These are phyloP conservation scores for Musa beccarii DNA, from an alignment of 176 grass and related monocot genomes.

Conservation along the genomic window DNA sequence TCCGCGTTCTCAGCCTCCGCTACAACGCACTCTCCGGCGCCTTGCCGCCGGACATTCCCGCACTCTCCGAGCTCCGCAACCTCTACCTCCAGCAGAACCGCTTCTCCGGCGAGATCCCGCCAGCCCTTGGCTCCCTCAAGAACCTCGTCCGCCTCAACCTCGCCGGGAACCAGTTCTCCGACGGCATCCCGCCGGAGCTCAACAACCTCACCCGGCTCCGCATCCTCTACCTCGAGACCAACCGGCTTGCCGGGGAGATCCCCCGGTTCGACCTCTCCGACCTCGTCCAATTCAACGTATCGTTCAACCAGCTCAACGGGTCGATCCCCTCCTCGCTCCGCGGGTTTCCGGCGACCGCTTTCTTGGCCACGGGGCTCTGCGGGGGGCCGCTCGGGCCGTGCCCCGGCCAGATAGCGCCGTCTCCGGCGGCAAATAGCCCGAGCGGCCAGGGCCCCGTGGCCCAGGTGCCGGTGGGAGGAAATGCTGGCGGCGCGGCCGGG, in stretches of 20 bases:
- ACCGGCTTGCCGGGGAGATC: conserved; percentile 41
- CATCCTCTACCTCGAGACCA: conserved; percentile 41
- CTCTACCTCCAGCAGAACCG: conserved; percentile 50
- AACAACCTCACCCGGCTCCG: conserved; percentile 35
- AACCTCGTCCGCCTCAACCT: conserved; percentile 36
- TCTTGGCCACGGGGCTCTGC: conserved; percentile 44
- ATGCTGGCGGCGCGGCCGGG: conserved; percentile 1
- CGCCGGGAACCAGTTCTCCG: conserved; percentile 33
- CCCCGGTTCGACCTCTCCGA: conserved; percentile 25
- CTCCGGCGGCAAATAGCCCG: conserved; percentile 24
- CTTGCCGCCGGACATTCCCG: conserved; percentile 33
- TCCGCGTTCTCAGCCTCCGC: conserved; percentile 52
- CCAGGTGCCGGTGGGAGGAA: background rate
- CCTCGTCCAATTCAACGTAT: conserved; percentile 50
- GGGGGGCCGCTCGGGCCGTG: conserved; percentile 44
- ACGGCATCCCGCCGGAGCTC: conserved; percentile 25
- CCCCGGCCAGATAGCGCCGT: conserved; percentile 34
- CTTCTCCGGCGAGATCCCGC: conserved; percentile 41
- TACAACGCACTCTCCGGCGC: conserved; percentile 37
- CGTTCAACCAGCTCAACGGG: conserved; percentile 48
- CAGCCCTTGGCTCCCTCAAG: conserved; percentile 20
- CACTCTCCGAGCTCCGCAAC: conserved; percentile 24
- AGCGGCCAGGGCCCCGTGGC: too few relatives aligned
- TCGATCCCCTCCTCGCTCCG: conserved; percentile 42
- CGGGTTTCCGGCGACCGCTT: conserved; percentile 25